Evolutionary conservation across 176 grass and related monocot species (phyloP), one percentile per base, ranked within the genome.

Genomic region (Secale cereale): DNA sequence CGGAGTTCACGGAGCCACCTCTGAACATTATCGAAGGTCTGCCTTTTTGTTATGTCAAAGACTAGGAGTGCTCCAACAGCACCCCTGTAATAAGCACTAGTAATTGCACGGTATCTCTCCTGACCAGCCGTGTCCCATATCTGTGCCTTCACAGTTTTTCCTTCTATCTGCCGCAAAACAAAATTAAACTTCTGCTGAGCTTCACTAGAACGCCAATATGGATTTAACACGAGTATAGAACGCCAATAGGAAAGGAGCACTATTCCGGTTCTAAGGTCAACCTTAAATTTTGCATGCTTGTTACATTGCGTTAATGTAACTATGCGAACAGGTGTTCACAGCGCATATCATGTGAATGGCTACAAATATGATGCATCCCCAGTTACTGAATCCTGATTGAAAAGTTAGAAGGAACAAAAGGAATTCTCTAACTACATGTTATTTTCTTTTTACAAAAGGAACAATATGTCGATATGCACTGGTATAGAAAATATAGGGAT

Each of bases 111-210:
- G 70, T 91, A 94, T 74, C 92, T 94, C 76, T 94, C 92, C 73
- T 94, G 92, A 29, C 92, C 92, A 62, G 80, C 92, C 30, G 89
- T 94, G 43, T 91, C 92, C 92, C 92, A 94, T 50, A 94, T 94
- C 63, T 94, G 88, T 39, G 86, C 92, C 71, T 94, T 94, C 80
- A 91, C 65, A 54, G 86, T 94, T 80, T 88, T 94, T 28, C 80
- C 92, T 3, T 91, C 86, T 69, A 89, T 91, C 86, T 91, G 79
- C 81, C 20, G 26, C 81, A 77, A 28, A 84, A n/a, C 15, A 46
- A 83, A 57, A 73, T 60, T 50, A 16, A 75, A 52, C 19, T 40
- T 41, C n/a, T 64, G 69, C 16, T 80, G 19, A 84, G 70, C 36
- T 81, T 5, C 73, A 78, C 54, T 59, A 25, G 15, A 71, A 35